Evolutionary conservation across 805 yeast genomes (phyloP).

Genomic region (Myxozyma sirexii): DNA sequence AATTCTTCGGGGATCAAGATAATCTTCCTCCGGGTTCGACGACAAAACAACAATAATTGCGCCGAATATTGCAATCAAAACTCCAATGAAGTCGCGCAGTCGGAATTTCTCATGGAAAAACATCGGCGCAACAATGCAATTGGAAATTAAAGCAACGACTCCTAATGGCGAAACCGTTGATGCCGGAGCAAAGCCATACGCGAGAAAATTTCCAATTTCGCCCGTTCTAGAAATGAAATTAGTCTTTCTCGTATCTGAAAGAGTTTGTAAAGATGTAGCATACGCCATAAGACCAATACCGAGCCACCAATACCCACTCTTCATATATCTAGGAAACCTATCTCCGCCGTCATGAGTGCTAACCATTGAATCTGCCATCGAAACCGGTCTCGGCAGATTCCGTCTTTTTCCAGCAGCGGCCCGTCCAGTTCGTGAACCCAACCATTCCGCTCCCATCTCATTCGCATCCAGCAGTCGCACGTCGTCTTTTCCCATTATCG

Average conservation of each 20-base stretch:
- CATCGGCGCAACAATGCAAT: slow-evolving; percentile 53
- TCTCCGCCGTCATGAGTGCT: slow-evolving; percentile 6
- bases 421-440: background rate
- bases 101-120: slow-evolving; percentile 48
- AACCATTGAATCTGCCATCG: slow-evolving; percentile 10
- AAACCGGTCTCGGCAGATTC: background rate
- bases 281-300: slow-evolving; percentile 49
- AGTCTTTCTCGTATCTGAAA: background rate
- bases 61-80: slow-evolving; percentile 48
- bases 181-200: slow-evolving; percentile 54
- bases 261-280: background rate
- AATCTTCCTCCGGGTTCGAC: slow-evolving; percentile 38
- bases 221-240: slow-evolving; percentile 40
- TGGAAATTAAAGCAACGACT: slow-evolving; percentile 53
- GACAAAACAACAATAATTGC: slow-evolving; percentile 49
- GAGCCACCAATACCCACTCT: slow-evolving; percentile 45
- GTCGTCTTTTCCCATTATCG: background rate
- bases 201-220: slow-evolving; percentile 52
- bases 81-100: slow-evolving; percentile 46
- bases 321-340: slow-evolving; percentile 25
- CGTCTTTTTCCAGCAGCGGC: background rate
- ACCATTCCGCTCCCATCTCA: background rate
- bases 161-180: slow-evolving; percentile 54
- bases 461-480: background rate
- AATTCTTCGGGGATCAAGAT: slow-evolving; percentile 36